Conservation (phyloP, 768 basidiomycete species). For the Paxillus involutus region DNA sequence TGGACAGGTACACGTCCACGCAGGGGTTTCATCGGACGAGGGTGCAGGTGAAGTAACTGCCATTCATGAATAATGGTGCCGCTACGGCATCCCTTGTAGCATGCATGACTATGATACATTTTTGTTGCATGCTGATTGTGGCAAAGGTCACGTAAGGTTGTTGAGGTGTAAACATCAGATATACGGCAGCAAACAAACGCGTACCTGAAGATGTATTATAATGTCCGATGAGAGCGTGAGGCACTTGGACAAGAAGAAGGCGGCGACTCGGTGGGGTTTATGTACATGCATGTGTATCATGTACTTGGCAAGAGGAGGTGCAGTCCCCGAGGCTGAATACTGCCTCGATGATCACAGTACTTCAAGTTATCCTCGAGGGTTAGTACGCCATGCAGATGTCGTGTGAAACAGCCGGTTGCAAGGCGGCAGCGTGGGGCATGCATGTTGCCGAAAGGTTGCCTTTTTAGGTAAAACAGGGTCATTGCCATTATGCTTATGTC, state of each 20-base stretch:
- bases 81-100: constrained; percentile 1
- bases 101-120: not conserved
- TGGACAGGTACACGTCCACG: constrained; percentile 32
- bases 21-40: constrained; percentile 16
- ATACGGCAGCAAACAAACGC: not conserved
- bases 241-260: too few species aligned
- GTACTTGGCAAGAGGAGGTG: too few species aligned
- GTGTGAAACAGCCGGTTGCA: not conserved
- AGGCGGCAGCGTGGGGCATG: not conserved
- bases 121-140: not conserved
- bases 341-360: too few species aligned
- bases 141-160: not conserved
- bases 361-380: too few species aligned
- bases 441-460: not conserved
- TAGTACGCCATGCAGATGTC: too few species aligned
- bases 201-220: not conserved
- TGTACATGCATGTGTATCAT: too few species aligned
- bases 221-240: too few species aligned
- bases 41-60: constrained; percentile 14
- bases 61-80: constrained; percentile 23
- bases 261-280: too few species aligned
- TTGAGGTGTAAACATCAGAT: not conserved
- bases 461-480: not conserved
- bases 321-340: too few species aligned
- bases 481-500: constrained; percentile 31